Percentiles rank a stretch among this genome's conserved stretches.
Conservation (phyloP, 1,139 yeast genomes). For the Pichia norvegensis region DNA sequence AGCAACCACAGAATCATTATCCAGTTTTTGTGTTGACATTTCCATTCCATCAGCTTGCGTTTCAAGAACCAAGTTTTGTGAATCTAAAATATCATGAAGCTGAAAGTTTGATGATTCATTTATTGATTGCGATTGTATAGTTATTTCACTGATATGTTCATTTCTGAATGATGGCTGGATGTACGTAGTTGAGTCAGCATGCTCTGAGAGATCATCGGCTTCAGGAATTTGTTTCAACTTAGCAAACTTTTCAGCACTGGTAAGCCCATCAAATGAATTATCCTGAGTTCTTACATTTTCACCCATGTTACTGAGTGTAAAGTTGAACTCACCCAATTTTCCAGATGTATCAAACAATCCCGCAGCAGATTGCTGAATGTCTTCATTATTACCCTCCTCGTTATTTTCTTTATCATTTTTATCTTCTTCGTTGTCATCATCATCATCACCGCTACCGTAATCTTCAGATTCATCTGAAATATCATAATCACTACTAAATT, state of each 20-base stretch:
- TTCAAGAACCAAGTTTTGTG: conserved; percentile 26
- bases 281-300: conserved; percentile 18
- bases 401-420: conserved; percentile 3
- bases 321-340: conserved; percentile 13
- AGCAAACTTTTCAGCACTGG: conserved; percentile 17
- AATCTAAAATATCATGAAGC: conserved; percentile 17
- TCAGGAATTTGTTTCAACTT: conserved; percentile 14
- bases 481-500: conserved; percentile 11
- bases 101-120: neutral
- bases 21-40: neutral
- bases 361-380: neutral
- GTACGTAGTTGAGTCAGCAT: conserved; percentile 3
- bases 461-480: neutral
- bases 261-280: conserved; percentile 12
- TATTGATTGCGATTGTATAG: neutral
- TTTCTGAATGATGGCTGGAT: neutral
- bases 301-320: conserved; percentile 17
- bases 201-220: neutral
- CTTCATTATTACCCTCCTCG: conserved; percentile 9
- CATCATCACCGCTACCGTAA: conserved; percentile 5
- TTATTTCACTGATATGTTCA: neutral
- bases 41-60: conserved; percentile 20
- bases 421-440: neutral
- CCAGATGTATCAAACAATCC: conserved; percentile 1
- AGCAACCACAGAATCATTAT: neutral